Percentiles rank a stretch among this genome's conserved stretches.
These are phyloP conservation scores for Calcarisporium arbuscula DNA, from an alignment of 2,329 filamentous ascomycete genomes.

Conservation along the genomic window DNA sequence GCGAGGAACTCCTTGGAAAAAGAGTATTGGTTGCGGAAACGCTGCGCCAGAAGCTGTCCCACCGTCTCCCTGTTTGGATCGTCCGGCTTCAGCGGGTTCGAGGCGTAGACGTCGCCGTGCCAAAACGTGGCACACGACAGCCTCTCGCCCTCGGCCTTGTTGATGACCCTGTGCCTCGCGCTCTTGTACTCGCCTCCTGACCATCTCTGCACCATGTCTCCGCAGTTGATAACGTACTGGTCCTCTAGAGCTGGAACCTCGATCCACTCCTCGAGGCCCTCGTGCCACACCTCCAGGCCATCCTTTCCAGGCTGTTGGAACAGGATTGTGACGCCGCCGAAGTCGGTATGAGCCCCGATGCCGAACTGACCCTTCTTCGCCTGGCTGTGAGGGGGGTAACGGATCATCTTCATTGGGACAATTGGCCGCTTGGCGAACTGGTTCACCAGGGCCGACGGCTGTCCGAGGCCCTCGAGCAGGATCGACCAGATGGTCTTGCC, in stretches of 20 bases:
- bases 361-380: conserved; percentile 12
- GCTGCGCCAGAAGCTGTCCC: conserved; percentile 15
- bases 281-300: conserved; percentile 22
- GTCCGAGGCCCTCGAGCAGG: conserved; percentile 14
- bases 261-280: conserved; percentile 19
- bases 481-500: conserved; percentile 18
- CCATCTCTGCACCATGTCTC: conserved; percentile 28
- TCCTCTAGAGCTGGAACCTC: conserved; percentile 22
- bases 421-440: conserved; percentile 14
- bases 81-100: conserved; percentile 15
- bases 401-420: conserved; percentile 16
- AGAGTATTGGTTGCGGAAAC: conserved; percentile 11
- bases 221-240: conserved; percentile 30
- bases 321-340: conserved; percentile 22
- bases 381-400: conserved; percentile 18
- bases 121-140: conserved; percentile 14
- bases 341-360: conserved; percentile 24
- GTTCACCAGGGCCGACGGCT: conserved; percentile 9
- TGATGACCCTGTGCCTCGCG: conserved; percentile 23
- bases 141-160: conserved; percentile 16
- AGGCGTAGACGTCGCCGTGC: conserved; percentile 18
- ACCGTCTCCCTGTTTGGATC: conserved; percentile 15
- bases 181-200: conserved; percentile 22
- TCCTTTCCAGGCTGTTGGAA: conserved; percentile 21
- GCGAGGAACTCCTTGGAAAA: conserved; percentile 3